Conservation (phyloP, 768 basidiomycete genomes). For the Butyriboletus loyo region DNA sequence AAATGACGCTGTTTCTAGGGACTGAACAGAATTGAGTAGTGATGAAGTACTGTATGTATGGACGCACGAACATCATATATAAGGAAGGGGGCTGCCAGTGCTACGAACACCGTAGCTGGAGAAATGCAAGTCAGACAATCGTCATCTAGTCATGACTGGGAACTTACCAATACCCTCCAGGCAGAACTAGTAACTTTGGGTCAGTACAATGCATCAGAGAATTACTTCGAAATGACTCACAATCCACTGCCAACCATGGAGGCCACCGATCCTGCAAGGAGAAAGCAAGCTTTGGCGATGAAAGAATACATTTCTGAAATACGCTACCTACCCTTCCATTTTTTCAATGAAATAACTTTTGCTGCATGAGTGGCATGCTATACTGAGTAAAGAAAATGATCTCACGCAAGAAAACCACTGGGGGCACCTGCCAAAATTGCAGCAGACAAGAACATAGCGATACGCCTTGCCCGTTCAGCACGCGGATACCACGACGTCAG, state of each 20-base stretch:
- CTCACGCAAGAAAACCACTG: constrained; percentile 49
- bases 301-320: constrained; percentile 6
- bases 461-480: constrained; percentile 50
- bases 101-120: constrained; percentile 9
- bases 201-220: neutral
- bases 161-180: constrained; percentile 20
- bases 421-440: constrained; percentile 51
- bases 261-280: constrained; percentile 24
- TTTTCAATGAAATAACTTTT: constrained; percentile 33
- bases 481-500: constrained; percentile 59
- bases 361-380: neutral
- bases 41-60: neutral
- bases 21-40: constrained; percentile 4
- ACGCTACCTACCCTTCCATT: constrained; percentile 33
- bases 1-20: constrained; percentile 13
- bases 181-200: constrained; percentile 23
- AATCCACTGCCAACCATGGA: constrained; percentile 40
- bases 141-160: neutral
- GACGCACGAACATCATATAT: constrained; percentile 46
- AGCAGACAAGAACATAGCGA: constrained; percentile 58
- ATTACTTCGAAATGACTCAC: constrained; percentile 13
- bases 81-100: constrained; percentile 37
- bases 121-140: neutral
- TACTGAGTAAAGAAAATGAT: neutral
- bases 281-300: neutral